Evolutionary conservation across 345 rosid genomes (phyloP), one percentile per base, ranked within the genome.

Genomic region (Citrus cavaleriei): DNA sequence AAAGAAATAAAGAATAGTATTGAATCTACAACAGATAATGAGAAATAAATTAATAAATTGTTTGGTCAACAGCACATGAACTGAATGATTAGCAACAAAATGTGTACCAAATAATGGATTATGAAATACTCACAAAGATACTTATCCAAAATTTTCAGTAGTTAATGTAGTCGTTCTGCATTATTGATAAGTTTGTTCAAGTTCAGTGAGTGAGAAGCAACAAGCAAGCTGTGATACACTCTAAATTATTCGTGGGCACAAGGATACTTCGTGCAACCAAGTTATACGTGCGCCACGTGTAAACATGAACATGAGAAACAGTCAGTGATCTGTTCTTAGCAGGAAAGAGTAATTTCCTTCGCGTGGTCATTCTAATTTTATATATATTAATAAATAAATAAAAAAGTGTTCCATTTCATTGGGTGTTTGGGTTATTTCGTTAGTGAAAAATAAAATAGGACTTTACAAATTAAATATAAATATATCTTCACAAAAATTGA

Each of bases 141-240:
- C 65, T 68, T 27, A 76, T 54, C 71, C 70, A 49, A 3, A 2
- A n/a, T 73, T 59, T 32, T 57, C 22, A 12, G 25, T 24, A 59
- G 12, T 2, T 25, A 73, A 58, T 38, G 0, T 32, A 19, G 34
- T 32, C 64, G 22, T 10, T 46, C 35, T 55, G 24, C 28, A 19
- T 34, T 59, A 21, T 25, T 24, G 22, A 16, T 34, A 58, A 22
- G 54, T 61, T 49, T 27, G 7, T 38, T 30, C 60, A 61, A 49
- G 34, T 78, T 74, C 12, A 70, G 84, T 66, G 64, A 84, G 80
- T 61, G 46, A 49, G 75, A 68, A 46, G 69, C 46, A 49, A 32
- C n/a, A 51, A 42, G 2, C 8, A 22, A 28, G 42, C 40, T 63
- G n/a, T 2, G 58, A 49, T 38, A 2, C 49, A 65, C 49, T 51